Percentiles rank a stretch among this genome's conserved stretches.
Evolutionary conservation across 139 green algal species (phyloP).

Genomic region (Asterochloris erici): DNA sequence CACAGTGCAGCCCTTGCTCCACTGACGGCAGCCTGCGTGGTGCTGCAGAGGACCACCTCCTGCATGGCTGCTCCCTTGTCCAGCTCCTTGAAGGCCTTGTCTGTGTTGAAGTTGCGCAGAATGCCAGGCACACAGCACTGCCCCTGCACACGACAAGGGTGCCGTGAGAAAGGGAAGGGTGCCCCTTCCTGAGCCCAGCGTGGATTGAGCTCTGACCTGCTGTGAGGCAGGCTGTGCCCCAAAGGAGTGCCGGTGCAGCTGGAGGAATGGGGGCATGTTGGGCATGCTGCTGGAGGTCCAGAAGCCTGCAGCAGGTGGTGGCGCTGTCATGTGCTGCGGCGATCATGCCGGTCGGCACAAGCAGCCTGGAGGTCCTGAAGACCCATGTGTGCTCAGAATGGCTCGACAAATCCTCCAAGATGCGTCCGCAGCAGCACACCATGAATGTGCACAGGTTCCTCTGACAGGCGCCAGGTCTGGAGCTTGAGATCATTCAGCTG

Average conservation of each 20-base stretch:
- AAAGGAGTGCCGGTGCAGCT: constrained; percentile 15
- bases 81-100: constrained; percentile 58
- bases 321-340: no score
- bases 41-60: constrained; percentile 3
- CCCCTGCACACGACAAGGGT: background rate
- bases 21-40: background rate
- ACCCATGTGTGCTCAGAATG: background rate
- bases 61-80: constrained; percentile 38
- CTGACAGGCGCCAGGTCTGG: constrained; percentile 45
- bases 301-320: background rate
- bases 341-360: no score
- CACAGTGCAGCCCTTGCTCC: background rate
- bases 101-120: constrained; percentile 73
- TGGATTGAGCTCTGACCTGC: background rate
- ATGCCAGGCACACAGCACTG: constrained; percentile 7
- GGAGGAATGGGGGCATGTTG: constrained; percentile 18
- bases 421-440: background rate
- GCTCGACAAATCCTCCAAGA: background rate
- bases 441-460: constrained; percentile 40
- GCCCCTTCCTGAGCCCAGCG: no score
- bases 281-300: constrained; percentile 13
- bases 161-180: background rate
- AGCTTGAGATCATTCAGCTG: constrained; percentile 73
- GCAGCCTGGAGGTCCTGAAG: background rate
- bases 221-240: background rate